Evolutionary conservation across 345 rosid genomes (phyloP), one percentile per base, ranked within the genome.

Genomic region (Gossypium australe): DNA sequence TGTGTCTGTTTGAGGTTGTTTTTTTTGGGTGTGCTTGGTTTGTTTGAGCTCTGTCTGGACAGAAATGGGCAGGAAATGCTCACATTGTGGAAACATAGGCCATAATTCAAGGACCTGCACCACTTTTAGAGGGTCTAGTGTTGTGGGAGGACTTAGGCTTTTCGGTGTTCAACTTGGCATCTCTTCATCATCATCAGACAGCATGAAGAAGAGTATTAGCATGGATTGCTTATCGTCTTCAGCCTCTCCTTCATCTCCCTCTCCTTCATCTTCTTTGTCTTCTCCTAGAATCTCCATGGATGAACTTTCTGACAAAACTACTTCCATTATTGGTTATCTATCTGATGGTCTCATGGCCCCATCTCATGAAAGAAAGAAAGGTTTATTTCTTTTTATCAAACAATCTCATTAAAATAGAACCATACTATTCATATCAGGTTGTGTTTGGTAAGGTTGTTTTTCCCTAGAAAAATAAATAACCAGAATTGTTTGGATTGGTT

Each of bases 11-110:
- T 70, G 60, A 56, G 73, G 66, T 73, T 67, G 70, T 56, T 71
- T 63, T 75, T 55, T 55, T 68, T 25, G 72, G 70, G 62, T 43
- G 66, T 48, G 62, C 22, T 44, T 65, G 6, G 68, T 71, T 72
- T 22, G 76, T 77, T 51, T 38, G 12, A 70, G 78, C 17, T 70
- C 63, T 78, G 82, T 82, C 81, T 67, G 80, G 76, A 62, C 57
- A 70, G 75, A 81, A 70, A 89, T 89, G 93, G 87, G 88, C 78
- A 89, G 93, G 70, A 89, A 84, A 72, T 89, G 94, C 83, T 89
- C 94, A 61, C 90, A 85, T 68, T 89, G 91, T 62, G 87, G 91
- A 58, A 87, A 82, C 84, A 77, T 70, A 9, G 94, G 94, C 45
- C 94, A 89, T 62, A 89, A 89, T 82, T 85, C 91, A 14, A 83